These are phyloP conservation scores for Talaromyces amestolkiae DNA, from an alignment of 2,329 filamentous ascomycete species.

Conservation along the genomic window DNA sequence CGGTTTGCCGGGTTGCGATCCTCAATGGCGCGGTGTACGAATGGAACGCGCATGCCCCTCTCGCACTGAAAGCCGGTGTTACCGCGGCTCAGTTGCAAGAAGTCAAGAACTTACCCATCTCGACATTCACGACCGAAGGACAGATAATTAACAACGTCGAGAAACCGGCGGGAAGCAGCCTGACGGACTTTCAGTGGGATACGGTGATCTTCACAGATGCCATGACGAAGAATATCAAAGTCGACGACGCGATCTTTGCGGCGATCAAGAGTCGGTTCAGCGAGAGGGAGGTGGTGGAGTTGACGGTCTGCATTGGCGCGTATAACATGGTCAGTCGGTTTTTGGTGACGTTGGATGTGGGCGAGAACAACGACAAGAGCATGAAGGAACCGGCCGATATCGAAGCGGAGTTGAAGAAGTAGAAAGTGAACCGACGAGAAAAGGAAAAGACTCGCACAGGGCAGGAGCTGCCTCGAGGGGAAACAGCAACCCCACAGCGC, in stretches of 20 bases:
- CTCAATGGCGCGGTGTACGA: constrained; percentile 81
- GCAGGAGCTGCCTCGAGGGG: background rate
- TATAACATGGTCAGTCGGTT: constrained; percentile 90
- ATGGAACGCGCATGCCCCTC: constrained; percentile 75
- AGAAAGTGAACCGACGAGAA: background rate
- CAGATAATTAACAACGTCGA: constrained; percentile 31
- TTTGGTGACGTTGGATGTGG: constrained; percentile 73
- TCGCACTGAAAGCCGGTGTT: constrained; percentile 48
- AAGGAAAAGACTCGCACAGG: background rate
- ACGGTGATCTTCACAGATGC: constrained; percentile 74
- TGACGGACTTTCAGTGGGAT: constrained; percentile 64
- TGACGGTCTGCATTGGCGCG: constrained; percentile 78
- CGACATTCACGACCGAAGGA: constrained; percentile 36
- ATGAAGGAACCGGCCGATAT: constrained; percentile 69
- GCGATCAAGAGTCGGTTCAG: constrained; percentile 54
- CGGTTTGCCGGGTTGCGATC: constrained; percentile 76
- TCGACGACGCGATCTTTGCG: constrained; percentile 66
- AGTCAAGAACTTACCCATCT: constrained; percentile 52
- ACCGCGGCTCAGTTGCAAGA: constrained; percentile 49
- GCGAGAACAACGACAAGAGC: constrained; percentile 48
- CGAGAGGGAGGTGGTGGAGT: constrained; percentile 75
- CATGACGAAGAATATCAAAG: constrained; percentile 72
- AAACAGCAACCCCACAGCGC: constrained; percentile 10
- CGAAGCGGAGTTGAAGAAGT: constrained; percentile 40
- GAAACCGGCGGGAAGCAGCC: constrained; percentile 37